Conservation (phyloP, 306 rosid genomes). For the Prunus padus region DNA sequence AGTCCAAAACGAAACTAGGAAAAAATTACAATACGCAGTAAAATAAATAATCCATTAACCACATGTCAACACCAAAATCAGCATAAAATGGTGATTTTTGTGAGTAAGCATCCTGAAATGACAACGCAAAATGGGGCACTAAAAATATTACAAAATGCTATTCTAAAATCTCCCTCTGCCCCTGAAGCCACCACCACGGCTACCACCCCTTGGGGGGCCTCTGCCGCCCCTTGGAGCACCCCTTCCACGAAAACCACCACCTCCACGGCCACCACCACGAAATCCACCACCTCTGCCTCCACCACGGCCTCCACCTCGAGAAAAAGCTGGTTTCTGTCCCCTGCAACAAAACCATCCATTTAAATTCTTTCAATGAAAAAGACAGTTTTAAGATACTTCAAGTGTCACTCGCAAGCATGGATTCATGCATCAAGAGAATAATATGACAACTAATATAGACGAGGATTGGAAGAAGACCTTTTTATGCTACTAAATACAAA, state of each 20-base stretch:
- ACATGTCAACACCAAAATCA: constrained; percentile 14
- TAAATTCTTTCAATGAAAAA: neutral
- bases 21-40: constrained; percentile 16
- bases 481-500: neutral
- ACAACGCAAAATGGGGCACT: constrained; percentile 31
- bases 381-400: neutral
- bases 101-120: constrained; percentile 13
- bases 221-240: constrained; percentile 83
- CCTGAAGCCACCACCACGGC: constrained; percentile 80
- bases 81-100: constrained; percentile 19
- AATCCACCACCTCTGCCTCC: constrained; percentile 37
- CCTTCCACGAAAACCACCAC: constrained; percentile 75
- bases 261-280: constrained; percentile 59
- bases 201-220: constrained; percentile 69
- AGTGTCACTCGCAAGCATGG: neutral
- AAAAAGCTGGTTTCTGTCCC: constrained; percentile 52
- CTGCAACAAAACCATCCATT: constrained; percentile 44
- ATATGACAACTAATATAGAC: neutral
- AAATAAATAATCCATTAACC: constrained; percentile 29
- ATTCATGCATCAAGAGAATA: neutral
- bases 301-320: constrained; percentile 61
- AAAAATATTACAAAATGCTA: constrained; percentile 26
- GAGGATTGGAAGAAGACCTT: neutral
- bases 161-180: constrained; percentile 80
- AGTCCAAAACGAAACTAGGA: constrained; percentile 1